phyloP scores from a whole-genome alignment of 495 filamentous ascomycete species.

The Penicillium verhagenii region DNA sequence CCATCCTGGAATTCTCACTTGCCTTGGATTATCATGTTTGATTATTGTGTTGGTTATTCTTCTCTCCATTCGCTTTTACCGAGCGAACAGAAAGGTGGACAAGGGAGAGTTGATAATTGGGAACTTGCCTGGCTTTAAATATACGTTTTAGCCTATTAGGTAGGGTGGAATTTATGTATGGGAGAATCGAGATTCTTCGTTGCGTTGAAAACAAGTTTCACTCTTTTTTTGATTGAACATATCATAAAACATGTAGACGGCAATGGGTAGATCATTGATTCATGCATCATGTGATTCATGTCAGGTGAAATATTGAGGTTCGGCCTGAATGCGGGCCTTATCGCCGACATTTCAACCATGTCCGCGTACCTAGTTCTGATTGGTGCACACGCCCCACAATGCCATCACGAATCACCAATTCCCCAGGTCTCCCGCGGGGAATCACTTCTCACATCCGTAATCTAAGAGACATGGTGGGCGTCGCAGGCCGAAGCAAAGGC shows the following conservation, averaged over 20 bases:
- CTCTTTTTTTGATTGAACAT: not conserved
- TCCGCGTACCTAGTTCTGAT: no score
- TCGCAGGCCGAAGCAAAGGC: conserved; percentile 20
- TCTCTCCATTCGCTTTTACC: conserved; percentile 7
- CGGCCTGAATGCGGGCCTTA: no score
- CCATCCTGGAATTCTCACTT: conserved; percentile 39
- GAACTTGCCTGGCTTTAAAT: conserved; percentile 6
- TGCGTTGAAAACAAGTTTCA: not conserved
- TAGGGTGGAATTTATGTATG: not conserved
- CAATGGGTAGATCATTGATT: no score
- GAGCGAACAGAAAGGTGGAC: conserved; percentile 5
- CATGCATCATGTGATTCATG: no score
- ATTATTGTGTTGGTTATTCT: not conserved
- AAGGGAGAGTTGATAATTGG: conserved; percentile 8
- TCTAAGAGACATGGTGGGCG: conserved; percentile 16
- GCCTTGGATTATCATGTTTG: conserved; percentile 1
- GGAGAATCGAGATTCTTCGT: not conserved
- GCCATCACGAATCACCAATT: not conserved
- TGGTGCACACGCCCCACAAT: not conserved
- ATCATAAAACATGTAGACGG: not conserved
- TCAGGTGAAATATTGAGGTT: no score
- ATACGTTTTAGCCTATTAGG: conserved; percentile 2
- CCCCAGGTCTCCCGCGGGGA: not conserved
- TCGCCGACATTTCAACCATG: no score
- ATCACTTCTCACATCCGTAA: not conserved